Evolutionary conservation across 1,284 basidiomycete genomes (phyloP).

Genomic region (Cryptococcus hybrid): DNA sequence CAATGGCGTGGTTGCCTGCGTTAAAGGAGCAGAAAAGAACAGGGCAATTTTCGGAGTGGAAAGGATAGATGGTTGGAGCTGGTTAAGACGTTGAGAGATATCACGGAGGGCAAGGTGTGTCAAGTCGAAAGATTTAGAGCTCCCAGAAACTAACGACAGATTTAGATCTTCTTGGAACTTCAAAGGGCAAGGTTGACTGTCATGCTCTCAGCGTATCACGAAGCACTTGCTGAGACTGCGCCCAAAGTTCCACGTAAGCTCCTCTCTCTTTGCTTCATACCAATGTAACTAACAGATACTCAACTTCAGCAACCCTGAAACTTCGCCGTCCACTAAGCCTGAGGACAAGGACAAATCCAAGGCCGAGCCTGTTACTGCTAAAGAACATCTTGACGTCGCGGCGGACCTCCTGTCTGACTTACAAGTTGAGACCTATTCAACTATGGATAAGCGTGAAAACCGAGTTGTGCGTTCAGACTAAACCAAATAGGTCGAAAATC

Average conservation of each 20-base stretch:
- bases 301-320: background rate
- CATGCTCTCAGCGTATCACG: constrained; percentile 77
- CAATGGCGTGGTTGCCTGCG: constrained; percentile 74
- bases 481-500: background rate
- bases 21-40: constrained; percentile 53
- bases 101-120: constrained; percentile 92
- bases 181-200: constrained; percentile 92
- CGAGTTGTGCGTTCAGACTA: constrained; percentile 63
- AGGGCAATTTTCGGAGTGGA: constrained; percentile 57
- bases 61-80: constrained; percentile 78
- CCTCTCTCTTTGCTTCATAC: background rate
- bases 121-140: background rate
- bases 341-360: constrained; percentile 31
- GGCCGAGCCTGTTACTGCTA: constrained; percentile 44
- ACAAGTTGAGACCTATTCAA: constrained; percentile 98
- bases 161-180: constrained; percentile 95
- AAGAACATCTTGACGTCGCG: constrained; percentile 69
- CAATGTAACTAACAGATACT: background rate
- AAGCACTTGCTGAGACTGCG: constrained; percentile 57
- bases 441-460: constrained; percentile 96
- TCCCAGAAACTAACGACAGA: background rate
- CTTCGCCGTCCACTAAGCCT: constrained; percentile 8
- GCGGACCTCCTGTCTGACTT: constrained; percentile 91
- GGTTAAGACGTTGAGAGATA: constrained; percentile 81
- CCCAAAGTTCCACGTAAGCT: constrained; percentile 14